Percentiles rank a stretch among this genome's conserved stretches.
These are phyloP conservation scores for Fusarium hainanense DNA, from an alignment of 2,329 filamentous ascomycete species.

Conservation along the genomic window DNA sequence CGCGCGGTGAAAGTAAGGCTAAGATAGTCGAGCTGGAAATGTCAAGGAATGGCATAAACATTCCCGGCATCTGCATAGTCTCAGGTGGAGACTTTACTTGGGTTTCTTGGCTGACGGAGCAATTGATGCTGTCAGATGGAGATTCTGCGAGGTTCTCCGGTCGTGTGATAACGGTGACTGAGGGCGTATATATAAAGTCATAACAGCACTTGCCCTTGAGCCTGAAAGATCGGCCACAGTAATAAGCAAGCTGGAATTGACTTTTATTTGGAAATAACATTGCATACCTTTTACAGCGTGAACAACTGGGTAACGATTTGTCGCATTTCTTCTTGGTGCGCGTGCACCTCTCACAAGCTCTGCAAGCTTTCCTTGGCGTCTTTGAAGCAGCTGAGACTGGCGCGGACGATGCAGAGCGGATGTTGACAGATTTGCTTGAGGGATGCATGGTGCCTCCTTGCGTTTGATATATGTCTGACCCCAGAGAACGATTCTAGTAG, in stretches of 20 bases:
- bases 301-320: conserved; percentile 50
- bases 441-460: conserved; percentile 8
- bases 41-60: conserved; percentile 48
- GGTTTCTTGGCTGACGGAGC: neutral
- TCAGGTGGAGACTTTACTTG: conserved; percentile 24
- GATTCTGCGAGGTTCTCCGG: conserved; percentile 34
- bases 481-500: neutral
- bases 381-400: conserved; percentile 41
- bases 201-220: conserved; percentile 48
- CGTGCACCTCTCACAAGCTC: conserved; percentile 52
- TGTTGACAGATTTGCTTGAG: conserved; percentile 27
- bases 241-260: neutral
- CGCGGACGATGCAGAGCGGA: conserved; percentile 37
- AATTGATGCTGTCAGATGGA: conserved; percentile 14
- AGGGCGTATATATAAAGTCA: conserved; percentile 51
- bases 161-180: conserved; percentile 46
- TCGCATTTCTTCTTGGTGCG: conserved; percentile 53
- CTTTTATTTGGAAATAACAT: neutral
- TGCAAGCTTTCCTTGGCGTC: conserved; percentile 45
- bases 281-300: conserved; percentile 49
- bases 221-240: conserved; percentile 11
- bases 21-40: conserved; percentile 54
- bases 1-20: conserved; percentile 48
- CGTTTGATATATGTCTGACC: neutral
- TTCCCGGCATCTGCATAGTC: conserved; percentile 27